Conservation (phyloP, 208 protist species). For the Trypanosoma platydactyli region DNA sequence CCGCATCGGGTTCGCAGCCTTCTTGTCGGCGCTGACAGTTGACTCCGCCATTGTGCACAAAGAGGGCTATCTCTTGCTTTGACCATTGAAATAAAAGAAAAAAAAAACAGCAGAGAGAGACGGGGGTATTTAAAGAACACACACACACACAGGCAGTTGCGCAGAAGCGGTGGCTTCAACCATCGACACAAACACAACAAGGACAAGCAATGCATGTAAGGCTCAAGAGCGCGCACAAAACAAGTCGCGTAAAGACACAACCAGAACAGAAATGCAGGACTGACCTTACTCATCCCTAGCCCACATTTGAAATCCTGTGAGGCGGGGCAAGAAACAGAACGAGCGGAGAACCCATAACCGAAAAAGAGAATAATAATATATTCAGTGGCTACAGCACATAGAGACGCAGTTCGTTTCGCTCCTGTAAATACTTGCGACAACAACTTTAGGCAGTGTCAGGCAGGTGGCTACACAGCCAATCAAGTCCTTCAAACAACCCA, state of each 20-base stretch:
- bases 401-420: too few species aligned
- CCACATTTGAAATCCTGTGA: too few species aligned
- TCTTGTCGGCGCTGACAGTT: slow-evolving; percentile 61
- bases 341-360: not conserved
- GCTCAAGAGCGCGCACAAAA: too few species aligned
- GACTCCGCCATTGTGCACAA: slow-evolving; percentile 19
- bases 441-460: slow-evolving; percentile 30
- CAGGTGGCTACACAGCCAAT: slow-evolving; percentile 93
- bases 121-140: slow-evolving; percentile 1
- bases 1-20: slow-evolving; percentile 95
- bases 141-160: not conserved
- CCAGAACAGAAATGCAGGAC: too few species aligned
- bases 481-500: slow-evolving; percentile 96
- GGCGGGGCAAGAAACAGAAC: not conserved
- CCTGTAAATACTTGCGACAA: not conserved
- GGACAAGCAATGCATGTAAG: too few species aligned
- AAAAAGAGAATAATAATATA: not conserved
- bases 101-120: slow-evolving; percentile 21
- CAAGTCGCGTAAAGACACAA: too few species aligned
- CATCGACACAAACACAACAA: not conserved
- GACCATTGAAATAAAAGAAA: slow-evolving; percentile 1
- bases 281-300: too few species aligned
- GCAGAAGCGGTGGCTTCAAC: not conserved
- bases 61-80: slow-evolving; percentile 20
- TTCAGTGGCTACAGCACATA: not conserved